Evolutionary conservation across 371 early-diverging fungal genomes (phyloP), one percentile per base, ranked within the genome.

Genomic region (Fennellomyces sp.): DNA sequence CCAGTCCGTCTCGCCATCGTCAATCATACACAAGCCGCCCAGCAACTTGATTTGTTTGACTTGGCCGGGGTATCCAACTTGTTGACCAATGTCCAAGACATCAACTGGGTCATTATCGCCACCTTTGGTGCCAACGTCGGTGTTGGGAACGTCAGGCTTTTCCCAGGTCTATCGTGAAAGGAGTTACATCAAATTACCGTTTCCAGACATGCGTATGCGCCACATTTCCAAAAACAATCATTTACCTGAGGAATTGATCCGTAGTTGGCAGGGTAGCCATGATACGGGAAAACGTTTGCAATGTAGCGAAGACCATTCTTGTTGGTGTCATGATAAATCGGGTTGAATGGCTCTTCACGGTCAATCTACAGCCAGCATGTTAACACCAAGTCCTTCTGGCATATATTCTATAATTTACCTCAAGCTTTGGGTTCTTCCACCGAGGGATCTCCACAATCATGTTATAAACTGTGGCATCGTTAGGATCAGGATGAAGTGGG

Each of bases 211-310:
- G n/a, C n/a, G n/a, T n/a, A n/a, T n/a, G 36, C 36, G 11, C n/a
- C 36, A 8, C 36, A 36, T 15, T 36, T 36, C 36, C 36, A n/a
- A 36, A 36, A 36, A 36, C 36, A 36, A 36, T 11, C 10, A 36
- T 8, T 11, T 54, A 54, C 55, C 89, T 92, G 93, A 33, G 99
- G 99, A 61, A 99, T 82, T 30, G 99, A 98, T 57, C 99, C 99
- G 73, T 99, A 99, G 88, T 99, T 99, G 97, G 99, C 99, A 72
- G 95, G 93, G 83, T 99, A 99, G 38, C 99, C 99, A 69, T 97
- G 94, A 87, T 94, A 94, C 12, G 99, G 99, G 88, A 98, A 99
- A 72, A 97, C 90, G 85, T 99, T 99, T 63, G 94, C 86, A 52
- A 99, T 98, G 80, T 91, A 99, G 59, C 99, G 88, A 57, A 97